Percentiles rank a stretch among this genome's conserved stretches.
Conservation (phyloP, 345 rosid genomes). For the Physaria fendleri region DNA sequence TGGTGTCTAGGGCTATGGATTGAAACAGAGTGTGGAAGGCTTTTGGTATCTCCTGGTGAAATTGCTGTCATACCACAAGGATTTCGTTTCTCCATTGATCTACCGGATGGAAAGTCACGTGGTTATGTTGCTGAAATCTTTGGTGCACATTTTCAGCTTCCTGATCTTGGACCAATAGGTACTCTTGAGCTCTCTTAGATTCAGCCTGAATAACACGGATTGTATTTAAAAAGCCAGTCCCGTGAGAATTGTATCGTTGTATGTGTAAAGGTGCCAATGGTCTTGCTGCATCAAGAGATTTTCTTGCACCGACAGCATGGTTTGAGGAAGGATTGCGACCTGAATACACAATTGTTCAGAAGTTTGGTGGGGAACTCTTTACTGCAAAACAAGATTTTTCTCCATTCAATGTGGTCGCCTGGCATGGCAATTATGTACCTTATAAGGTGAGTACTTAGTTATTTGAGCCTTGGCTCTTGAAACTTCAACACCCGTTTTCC, state of each 20-base stretch:
- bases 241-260: not conserved
- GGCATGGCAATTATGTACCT: constrained; percentile 98
- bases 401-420: constrained; percentile 93
- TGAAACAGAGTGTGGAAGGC: constrained; percentile 84
- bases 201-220: not conserved
- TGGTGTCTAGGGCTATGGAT: constrained; percentile 69
- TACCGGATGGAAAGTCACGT: constrained; percentile 86
- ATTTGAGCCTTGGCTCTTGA: not conserved
- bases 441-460: constrained; percentile 52
- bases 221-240: not conserved
- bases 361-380: constrained; percentile 85
- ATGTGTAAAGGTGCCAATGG: constrained; percentile 77
- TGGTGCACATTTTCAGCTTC: constrained; percentile 94
- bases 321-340: constrained; percentile 62
- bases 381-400: constrained; percentile 92
- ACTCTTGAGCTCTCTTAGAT: constrained; percentile 18
- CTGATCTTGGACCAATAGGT: constrained; percentile 99
- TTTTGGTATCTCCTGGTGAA: constrained; percentile 85
- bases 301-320: constrained; percentile 82
- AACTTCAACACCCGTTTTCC: not conserved
- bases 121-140: constrained; percentile 92
- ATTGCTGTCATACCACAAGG: constrained; percentile 85
- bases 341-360: constrained; percentile 68
- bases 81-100: constrained; percentile 60
- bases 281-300: constrained; percentile 91